Evolutionary conservation across 306 rosid species (phyloP).

Genomic region (Malus domestica): DNA sequence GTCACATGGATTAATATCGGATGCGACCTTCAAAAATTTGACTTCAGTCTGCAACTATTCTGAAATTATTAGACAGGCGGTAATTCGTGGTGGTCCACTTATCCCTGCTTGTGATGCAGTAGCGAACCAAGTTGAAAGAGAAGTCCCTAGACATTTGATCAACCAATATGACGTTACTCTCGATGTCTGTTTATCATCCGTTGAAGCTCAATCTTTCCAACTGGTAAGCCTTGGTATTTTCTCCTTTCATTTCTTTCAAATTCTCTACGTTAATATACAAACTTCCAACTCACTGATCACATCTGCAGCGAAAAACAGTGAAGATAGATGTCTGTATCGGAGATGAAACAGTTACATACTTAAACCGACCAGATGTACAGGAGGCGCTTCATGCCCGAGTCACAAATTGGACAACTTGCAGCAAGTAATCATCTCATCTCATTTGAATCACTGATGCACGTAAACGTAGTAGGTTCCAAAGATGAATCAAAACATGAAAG

Average conservation of each 20-base stretch:
- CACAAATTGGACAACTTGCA: constrained; percentile 38
- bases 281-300: too few species aligned
- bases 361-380: constrained; percentile 55
- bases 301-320: constrained; percentile 25
- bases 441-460: neutral
- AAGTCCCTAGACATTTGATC: too few species aligned
- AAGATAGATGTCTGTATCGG: constrained; percentile 56
- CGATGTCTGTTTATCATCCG: too few species aligned
- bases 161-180: too few species aligned
- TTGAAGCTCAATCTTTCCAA: too few species aligned
- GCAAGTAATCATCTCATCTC: constrained; percentile 25
- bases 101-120: constrained; percentile 29
- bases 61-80: constrained; percentile 22
- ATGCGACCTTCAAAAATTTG: constrained; percentile 34
- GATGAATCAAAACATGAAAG: too few species aligned
- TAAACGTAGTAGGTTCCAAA: too few species aligned
- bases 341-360: constrained; percentile 38
- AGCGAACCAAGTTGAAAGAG: neutral
- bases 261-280: too few species aligned
- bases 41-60: constrained; percentile 31
- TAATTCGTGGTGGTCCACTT: constrained; percentile 2
- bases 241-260: too few species aligned
- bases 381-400: constrained; percentile 52
- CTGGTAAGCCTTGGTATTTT: too few species aligned
- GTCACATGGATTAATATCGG: constrained; percentile 68